phyloP scores from a whole-genome alignment of 139 green algal species.

The Penium margaritaceum region DNA sequence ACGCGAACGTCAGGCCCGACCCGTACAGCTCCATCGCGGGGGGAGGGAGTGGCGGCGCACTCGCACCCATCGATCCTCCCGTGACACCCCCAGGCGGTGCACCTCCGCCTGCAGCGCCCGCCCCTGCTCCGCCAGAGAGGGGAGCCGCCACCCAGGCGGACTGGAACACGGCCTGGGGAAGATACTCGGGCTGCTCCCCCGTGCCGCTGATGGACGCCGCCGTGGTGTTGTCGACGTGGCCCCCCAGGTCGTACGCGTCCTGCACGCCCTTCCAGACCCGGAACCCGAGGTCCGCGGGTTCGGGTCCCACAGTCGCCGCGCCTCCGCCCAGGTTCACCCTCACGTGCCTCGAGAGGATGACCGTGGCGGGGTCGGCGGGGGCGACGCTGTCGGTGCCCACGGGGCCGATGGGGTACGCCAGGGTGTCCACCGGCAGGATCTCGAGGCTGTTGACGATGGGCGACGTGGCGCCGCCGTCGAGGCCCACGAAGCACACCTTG shows the following conservation, averaged over 20 bases:
- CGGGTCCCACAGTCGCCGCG: not conserved
- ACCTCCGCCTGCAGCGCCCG: too few species aligned
- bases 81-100: too few species aligned
- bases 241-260: not conserved
- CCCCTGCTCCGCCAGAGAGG: too few species aligned
- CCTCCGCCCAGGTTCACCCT: slow-evolving; percentile 15
- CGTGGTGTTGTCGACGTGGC: not conserved
- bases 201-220: not conserved
- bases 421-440: slow-evolving; percentile 1
- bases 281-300: slow-evolving; percentile 13
- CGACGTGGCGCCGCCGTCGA: not conserved
- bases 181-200: not conserved
- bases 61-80: too few species aligned
- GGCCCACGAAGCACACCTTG: slow-evolving; percentile 6
- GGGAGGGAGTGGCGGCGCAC: not conserved
- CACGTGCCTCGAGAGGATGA: slow-evolving; percentile 6
- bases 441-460: slow-evolving; percentile 23
- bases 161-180: slow-evolving; percentile 15
- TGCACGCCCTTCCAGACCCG: slow-evolving; percentile 9
- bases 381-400: not conserved
- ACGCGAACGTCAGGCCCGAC: not conserved
- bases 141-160: too few species aligned
- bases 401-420: not conserved
- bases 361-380: not conserved
- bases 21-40: too few species aligned